phyloP scores from a whole-genome alignment of 1,284 basidiomycete species.

The Vanrija humicola region DNA sequence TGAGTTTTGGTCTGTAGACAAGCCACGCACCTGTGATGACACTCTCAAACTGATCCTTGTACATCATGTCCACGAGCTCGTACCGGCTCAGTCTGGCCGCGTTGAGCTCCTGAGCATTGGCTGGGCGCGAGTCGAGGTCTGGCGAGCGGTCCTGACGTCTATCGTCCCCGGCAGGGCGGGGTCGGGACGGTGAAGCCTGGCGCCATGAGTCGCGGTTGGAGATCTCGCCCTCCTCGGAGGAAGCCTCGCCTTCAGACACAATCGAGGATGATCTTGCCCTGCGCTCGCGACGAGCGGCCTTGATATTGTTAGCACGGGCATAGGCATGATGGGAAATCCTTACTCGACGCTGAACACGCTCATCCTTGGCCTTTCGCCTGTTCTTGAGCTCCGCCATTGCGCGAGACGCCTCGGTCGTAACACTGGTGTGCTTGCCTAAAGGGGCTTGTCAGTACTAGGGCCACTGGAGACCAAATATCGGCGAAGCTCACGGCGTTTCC shows the following conservation, averaged over 20 bases:
- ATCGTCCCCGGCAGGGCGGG: conserved; percentile 42
- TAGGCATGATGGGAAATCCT: background rate
- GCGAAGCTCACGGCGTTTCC: conserved; percentile 55
- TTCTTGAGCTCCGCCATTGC: conserved; percentile 80
- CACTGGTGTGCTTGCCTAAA: conserved; percentile 67
- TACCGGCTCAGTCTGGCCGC: conserved; percentile 72
- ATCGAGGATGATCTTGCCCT: conserved; percentile 49
- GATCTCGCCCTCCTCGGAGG: conserved; percentile 64
- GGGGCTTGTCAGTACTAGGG: conserved; percentile 50
- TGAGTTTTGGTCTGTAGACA: background rate
- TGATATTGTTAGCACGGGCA: conserved; percentile 32
- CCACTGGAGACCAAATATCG: background rate
- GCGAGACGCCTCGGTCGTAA: conserved; percentile 73
- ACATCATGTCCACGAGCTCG: conserved; percentile 59
- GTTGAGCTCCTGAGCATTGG: conserved; percentile 60
- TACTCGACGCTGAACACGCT: conserved; percentile 33
- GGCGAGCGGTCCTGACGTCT: conserved; percentile 63
- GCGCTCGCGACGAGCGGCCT: conserved; percentile 54
- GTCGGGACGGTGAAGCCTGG: conserved; percentile 15
- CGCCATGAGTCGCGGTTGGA: conserved; percentile 59
- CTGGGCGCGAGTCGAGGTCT: conserved; percentile 61
- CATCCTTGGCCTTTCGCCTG: conserved; percentile 61
- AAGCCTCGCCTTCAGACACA: conserved; percentile 24
- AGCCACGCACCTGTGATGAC: conserved; percentile 24
- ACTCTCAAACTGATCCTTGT: conserved; percentile 29